These are phyloP conservation scores for Gloeophyllum trabeum DNA, from an alignment of 768 basidiomycete genomes.

Conservation along the genomic window DNA sequence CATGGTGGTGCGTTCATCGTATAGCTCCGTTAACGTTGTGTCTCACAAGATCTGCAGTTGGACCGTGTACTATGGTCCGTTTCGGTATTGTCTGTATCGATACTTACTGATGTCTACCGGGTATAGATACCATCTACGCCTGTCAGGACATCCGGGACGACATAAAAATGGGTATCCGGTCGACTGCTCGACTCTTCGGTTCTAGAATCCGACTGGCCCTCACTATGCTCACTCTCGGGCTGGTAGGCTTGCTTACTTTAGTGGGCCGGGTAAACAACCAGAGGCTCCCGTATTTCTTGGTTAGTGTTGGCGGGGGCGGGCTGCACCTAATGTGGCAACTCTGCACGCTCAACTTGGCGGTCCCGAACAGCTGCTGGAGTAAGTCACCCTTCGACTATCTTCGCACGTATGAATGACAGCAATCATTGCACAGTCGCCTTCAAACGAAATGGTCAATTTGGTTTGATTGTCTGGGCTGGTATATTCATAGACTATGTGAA, in stretches of 20 bases:
- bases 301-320: conserved; percentile 34
- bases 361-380: conserved; percentile 37
- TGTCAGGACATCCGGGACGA: conserved; percentile 75
- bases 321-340: conserved; percentile 37
- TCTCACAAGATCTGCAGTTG: conserved; percentile 15
- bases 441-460: conserved; percentile 32
- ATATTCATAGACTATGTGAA: conserved; percentile 29
- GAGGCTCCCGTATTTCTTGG: conserved; percentile 31
- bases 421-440: conserved; percentile 22
- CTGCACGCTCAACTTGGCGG: conserved; percentile 28
- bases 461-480: conserved; percentile 36
- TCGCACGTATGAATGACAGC: neutral
- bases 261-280: conserved; percentile 44
- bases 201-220: conserved; percentile 46
- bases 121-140: conserved; percentile 59
- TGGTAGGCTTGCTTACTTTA: conserved; percentile 38
- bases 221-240: conserved; percentile 34
- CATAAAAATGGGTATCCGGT: conserved; percentile 58
- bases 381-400: conserved; percentile 8
- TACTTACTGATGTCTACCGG: no score
- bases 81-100: neutral
- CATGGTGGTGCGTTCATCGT: conserved; percentile 11
- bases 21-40: conserved; percentile 6
- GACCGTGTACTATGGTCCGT: conserved; percentile 29
- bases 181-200: conserved; percentile 67